A percentile compares a stretch with the other conserved stretches of the same genome.
Evolutionary conservation across 139 green algal genomes (phyloP).

Genomic region (Spirogloea muscicola): DNA sequence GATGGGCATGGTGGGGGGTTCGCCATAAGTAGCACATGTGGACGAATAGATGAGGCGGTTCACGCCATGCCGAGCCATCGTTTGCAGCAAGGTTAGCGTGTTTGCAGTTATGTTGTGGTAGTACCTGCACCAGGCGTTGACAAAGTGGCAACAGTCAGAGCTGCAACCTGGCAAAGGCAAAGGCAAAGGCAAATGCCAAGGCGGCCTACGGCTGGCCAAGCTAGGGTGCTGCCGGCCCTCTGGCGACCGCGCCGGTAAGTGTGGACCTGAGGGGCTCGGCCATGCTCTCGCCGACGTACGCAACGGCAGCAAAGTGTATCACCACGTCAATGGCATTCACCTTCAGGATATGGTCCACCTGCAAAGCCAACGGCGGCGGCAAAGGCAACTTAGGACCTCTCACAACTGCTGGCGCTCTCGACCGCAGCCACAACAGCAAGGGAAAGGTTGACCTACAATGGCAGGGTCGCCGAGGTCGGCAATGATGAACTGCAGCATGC

Average conservation of each 20-base stretch:
- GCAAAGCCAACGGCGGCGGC: no score
- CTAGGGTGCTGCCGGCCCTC: no score
- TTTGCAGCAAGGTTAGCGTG: constrained; percentile 65
- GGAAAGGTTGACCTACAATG: no score
- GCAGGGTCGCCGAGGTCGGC: constrained; percentile 61
- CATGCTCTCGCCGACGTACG: constrained; percentile 65
- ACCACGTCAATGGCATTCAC: constrained; percentile 54
- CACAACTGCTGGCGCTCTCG: no score
- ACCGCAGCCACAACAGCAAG: no score
- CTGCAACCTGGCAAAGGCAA: not conserved
- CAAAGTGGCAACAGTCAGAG: not conserved
- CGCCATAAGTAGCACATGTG: constrained; percentile 73
- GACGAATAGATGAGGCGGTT: constrained; percentile 56
- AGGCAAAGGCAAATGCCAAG: not conserved
- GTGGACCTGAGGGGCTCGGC: constrained; percentile 46
- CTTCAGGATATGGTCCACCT: constrained; percentile 46
- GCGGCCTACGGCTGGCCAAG: no score
- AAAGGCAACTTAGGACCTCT: no score
- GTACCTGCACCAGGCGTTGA: constrained; percentile 65
- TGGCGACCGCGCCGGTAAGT: not conserved
- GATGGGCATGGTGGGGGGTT: constrained; percentile 62
- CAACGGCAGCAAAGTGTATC: constrained; percentile 74
- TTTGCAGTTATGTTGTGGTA: constrained; percentile 73
- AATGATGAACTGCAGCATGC: constrained; percentile 46
- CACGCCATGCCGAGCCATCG: constrained; percentile 55